Conservation (phyloP, 164 flowering plant species). For the Piper longum region DNA sequence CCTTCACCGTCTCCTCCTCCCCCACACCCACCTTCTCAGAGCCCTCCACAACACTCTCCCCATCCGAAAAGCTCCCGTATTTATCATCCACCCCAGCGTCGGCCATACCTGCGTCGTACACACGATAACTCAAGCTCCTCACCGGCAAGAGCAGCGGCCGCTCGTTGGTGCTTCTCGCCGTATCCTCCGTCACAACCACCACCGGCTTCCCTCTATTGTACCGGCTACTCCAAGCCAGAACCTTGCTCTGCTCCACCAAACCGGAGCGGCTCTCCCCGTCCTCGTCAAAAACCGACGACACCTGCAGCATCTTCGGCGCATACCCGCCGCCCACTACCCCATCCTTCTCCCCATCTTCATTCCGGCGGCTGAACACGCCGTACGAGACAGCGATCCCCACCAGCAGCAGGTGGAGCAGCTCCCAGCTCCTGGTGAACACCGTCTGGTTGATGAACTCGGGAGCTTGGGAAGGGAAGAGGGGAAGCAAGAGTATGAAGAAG, state of each 20-base stretch:
- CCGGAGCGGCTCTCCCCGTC: constrained; percentile 33
- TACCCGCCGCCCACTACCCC: constrained; percentile 42
- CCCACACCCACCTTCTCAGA: constrained; percentile 13
- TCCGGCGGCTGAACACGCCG: constrained; percentile 66
- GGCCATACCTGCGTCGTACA: constrained; percentile 18
- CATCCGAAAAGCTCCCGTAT: constrained; percentile 7
- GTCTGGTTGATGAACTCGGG: constrained; percentile 61
- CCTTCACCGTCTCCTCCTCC: constrained; percentile 14
- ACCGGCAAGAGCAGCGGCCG: constrained; percentile 72
- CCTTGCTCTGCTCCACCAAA: constrained; percentile 28
- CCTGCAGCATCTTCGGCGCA: constrained; percentile 61
- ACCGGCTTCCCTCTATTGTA: constrained; percentile 42
- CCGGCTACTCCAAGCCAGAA: constrained; percentile 67
- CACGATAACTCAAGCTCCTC: constrained; percentile 59
- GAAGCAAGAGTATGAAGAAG: constrained; percentile 29
- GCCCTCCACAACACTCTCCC: constrained; percentile 17
- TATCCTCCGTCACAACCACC: constrained; percentile 39
- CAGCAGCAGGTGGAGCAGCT: constrained; percentile 72
- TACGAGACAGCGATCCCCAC: constrained; percentile 91
- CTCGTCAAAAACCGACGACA: constrained; percentile 69
- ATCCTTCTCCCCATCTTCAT: constrained; percentile 38
- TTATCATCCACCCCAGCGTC: constrained; percentile 14
- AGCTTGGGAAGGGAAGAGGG: constrained; percentile 66
- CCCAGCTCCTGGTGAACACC: constrained; percentile 54
- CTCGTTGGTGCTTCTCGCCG: constrained; percentile 9